These are phyloP conservation scores for Suillus subaureus DNA, from an alignment of 768 basidiomycete genomes.

Conservation along the genomic window DNA sequence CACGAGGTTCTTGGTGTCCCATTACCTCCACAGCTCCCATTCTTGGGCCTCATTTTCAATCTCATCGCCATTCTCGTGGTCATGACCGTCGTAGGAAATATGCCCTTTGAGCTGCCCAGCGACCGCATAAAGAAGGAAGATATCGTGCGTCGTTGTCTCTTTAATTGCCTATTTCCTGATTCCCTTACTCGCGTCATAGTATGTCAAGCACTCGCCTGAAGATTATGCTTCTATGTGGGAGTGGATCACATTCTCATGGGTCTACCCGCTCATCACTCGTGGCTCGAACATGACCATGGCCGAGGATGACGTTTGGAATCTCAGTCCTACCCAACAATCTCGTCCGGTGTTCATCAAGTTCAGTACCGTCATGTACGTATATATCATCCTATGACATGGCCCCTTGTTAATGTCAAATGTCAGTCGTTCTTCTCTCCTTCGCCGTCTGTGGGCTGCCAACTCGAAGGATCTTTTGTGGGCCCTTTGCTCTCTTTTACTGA, in stretches of 20 bases:
- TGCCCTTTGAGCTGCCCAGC: slow-evolving; percentile 73
- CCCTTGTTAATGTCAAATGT: slow-evolving; percentile 1
- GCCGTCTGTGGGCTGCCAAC: slow-evolving; percentile 47
- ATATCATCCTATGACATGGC: not conserved
- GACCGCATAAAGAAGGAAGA: slow-evolving; percentile 49
- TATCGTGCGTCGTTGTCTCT: slow-evolving; percentile 51
- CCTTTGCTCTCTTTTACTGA: not conserved
- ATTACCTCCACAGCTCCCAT: slow-evolving; percentile 35
- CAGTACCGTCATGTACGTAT: slow-evolving; percentile 26
- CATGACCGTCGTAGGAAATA: slow-evolving; percentile 51
- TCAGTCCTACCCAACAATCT: slow-evolving; percentile 70
- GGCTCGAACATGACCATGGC: slow-evolving; percentile 57
- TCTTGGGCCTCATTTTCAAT: slow-evolving; percentile 41
- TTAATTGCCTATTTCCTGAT: slow-evolving; percentile 2
- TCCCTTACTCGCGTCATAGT: slow-evolving; percentile 18
- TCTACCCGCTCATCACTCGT: slow-evolving; percentile 61
- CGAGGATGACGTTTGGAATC: slow-evolving; percentile 71
- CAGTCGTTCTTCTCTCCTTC: slow-evolving; percentile 39
- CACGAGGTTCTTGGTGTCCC: slow-evolving; percentile 44
- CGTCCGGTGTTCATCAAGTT: slow-evolving; percentile 62
- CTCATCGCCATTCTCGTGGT: slow-evolving; percentile 45
- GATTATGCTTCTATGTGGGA: slow-evolving; percentile 74
- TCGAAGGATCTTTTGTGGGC: slow-evolving; percentile 45
- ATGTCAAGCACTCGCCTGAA: slow-evolving; percentile 49
- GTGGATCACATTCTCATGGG: slow-evolving; percentile 76